These are phyloP conservation scores for Aspergillus ochraceus DNA, from an alignment of 2,329 filamentous ascomycete species.

Conservation along the genomic window DNA sequence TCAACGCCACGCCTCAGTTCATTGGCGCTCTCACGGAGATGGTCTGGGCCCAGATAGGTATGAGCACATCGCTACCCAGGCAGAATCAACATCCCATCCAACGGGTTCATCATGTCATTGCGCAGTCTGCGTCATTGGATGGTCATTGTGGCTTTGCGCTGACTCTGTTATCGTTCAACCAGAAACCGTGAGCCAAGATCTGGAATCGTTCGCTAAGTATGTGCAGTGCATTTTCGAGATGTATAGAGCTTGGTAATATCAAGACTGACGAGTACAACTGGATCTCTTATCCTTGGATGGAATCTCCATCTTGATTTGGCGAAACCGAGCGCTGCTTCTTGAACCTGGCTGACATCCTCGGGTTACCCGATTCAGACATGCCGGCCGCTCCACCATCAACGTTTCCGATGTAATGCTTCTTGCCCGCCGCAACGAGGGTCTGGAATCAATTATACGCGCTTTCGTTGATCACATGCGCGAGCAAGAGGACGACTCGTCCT, in stretches of 20 bases:
- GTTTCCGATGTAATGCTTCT: conserved; percentile 87
- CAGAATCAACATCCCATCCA: neutral
- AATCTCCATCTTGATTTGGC: neutral
- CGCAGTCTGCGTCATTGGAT: neutral
- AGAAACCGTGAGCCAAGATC: conserved; percentile 59
- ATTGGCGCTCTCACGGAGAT: conserved; percentile 83
- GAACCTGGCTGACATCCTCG: conserved; percentile 2
- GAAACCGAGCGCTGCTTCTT: neutral
- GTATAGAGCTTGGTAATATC: neutral
- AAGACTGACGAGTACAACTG: neutral
- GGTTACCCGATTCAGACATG: conserved; percentile 63
- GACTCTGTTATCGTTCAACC: neutral
- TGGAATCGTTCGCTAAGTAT: conserved; percentile 63
- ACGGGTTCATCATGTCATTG: neutral
- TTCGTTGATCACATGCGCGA: conserved; percentile 36
- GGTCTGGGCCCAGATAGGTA: conserved; percentile 84
- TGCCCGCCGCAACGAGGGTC: conserved; percentile 79
- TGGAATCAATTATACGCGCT: conserved; percentile 68
- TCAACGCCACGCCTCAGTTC: conserved; percentile 90
- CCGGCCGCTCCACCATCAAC: conserved; percentile 74
- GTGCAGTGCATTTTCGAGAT: conserved; percentile 12
- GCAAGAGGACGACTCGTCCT: conserved; percentile 7
- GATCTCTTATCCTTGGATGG: neutral
- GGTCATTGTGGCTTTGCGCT: conserved; percentile 6
- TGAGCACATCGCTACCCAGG: conserved; percentile 14